Evolutionary conservation across 2,329 filamentous ascomycete species (phyloP).

Genomic region (Colletotrichum zoysiae): DNA sequence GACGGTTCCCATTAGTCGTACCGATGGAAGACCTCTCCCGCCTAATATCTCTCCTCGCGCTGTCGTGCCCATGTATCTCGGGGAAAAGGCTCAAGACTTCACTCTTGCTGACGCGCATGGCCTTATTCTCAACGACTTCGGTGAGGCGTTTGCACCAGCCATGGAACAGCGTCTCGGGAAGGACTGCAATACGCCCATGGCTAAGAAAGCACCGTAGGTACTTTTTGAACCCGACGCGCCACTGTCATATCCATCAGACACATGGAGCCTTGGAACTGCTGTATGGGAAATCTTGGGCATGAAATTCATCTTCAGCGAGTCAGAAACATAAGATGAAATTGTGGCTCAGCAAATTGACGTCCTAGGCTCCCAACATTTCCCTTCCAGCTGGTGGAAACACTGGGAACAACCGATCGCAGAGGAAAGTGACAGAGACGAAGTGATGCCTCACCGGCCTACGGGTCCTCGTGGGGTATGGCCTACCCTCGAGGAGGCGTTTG

Average conservation of each 20-base stretch:
- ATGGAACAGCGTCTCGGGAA: conserved; percentile 44
- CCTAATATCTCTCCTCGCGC: background rate
- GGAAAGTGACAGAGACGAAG: background rate
- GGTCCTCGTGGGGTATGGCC: background rate
- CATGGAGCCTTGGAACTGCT: background rate
- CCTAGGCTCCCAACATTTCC: background rate
- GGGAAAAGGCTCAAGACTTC: conserved; percentile 35
- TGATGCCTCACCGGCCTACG: background rate
- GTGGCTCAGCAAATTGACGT: background rate
- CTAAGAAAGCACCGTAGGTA: conserved; percentile 30
- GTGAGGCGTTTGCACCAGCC: conserved; percentile 48
- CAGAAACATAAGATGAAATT: background rate
- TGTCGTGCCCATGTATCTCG: background rate
- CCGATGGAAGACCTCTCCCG: background rate
- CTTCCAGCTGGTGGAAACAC: background rate
- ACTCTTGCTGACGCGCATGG: conserved; percentile 46
- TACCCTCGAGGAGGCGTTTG: background rate
- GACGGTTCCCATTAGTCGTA: background rate
- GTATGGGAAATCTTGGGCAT: background rate
- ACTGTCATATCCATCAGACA: background rate
- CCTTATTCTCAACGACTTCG: conserved; percentile 52
- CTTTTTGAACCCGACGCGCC: conserved; percentile 14
- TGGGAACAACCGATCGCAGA: background rate
- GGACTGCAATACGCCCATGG: conserved; percentile 42
- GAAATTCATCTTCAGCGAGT: background rate